Conservation (phyloP, 352 stramenopile genomes). For the Globisporangium heterothallicum region DNA sequence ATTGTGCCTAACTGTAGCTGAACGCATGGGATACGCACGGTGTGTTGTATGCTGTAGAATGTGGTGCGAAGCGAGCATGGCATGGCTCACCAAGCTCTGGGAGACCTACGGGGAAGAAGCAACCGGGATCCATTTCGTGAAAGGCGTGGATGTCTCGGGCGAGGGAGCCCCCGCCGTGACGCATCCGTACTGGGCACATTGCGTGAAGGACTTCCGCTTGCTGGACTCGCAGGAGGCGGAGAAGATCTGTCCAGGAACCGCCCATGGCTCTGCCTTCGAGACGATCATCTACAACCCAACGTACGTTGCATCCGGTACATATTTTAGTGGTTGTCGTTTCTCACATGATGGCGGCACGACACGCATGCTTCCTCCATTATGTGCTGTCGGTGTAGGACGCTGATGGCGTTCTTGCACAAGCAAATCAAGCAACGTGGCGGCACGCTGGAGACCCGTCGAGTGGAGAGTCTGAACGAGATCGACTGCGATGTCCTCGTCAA, state of each 20-base stretch:
- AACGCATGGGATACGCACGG: neutral
- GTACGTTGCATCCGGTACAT: constrained; percentile 11
- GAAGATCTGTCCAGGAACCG: constrained; percentile 28
- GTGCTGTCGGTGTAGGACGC: constrained; percentile 18
- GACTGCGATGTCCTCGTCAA: constrained; percentile 54
- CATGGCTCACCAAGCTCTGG: constrained; percentile 42
- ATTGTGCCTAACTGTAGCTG: neutral
- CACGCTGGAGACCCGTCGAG: constrained; percentile 37
- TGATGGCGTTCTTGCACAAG: constrained; percentile 47
- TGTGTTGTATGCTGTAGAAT: constrained; percentile 19
- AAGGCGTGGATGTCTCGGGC: constrained; percentile 39
- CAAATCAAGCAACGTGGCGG: constrained; percentile 41
- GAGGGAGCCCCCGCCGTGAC: constrained; percentile 25
- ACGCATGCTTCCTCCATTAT: neutral
- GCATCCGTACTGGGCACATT: constrained; percentile 67
- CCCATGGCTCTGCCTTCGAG: constrained; percentile 45
- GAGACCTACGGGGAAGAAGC: constrained; percentile 30
- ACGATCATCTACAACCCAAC: constrained; percentile 65
- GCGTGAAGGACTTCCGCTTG: constrained; percentile 49
- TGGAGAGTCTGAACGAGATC: constrained; percentile 31
- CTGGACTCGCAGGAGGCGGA: constrained; percentile 33
- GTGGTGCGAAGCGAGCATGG: constrained; percentile 64
- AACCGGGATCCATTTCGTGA: constrained; percentile 47
- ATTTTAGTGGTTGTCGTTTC: neutral
- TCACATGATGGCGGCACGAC: too few species aligned